Conservation (phyloP, 2,329 filamentous ascomycete genomes). For the Sporothrix pallida region DNA sequence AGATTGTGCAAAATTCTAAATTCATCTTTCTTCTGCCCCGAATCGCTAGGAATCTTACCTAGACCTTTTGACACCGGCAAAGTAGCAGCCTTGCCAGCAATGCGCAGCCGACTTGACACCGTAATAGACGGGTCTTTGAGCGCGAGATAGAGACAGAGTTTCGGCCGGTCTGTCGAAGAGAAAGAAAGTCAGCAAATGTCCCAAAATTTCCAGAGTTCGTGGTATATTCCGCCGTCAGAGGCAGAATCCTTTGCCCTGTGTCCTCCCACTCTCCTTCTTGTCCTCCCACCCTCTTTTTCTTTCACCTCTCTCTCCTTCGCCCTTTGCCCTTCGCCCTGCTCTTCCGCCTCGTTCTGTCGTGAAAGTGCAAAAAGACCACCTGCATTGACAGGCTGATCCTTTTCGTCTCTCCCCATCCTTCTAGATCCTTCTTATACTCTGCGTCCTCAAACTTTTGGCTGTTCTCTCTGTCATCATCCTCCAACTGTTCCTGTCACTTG, state of each 20-base stretch:
- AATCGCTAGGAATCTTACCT: not conserved
- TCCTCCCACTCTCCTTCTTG: not conserved
- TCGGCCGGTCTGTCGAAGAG: conserved; percentile 5
- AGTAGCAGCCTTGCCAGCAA: conserved; percentile 23
- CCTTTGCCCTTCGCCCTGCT: no score
- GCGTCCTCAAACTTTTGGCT: not conserved
- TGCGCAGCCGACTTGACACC: conserved; percentile 26
- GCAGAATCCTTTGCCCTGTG: not conserved
- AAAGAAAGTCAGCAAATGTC: not conserved
- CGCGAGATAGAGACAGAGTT: conserved; percentile 17
- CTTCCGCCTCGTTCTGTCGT: not conserved
- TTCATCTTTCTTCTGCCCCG: not conserved
- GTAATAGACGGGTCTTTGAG: conserved; percentile 18
- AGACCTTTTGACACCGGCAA: conserved; percentile 16
- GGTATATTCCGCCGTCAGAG: not conserved
- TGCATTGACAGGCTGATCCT: conserved; percentile 15
- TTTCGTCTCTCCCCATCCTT: not conserved
- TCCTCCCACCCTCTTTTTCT: conserved; percentile 14
- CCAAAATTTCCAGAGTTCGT: not conserved
- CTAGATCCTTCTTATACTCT: not conserved
- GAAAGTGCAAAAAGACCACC: not conserved
- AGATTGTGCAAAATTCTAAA: not conserved
- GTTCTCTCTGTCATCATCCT: not conserved
- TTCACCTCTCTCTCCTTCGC: not conserved
- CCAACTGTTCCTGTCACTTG: not conserved